Evolutionary conservation across 352 stramenopile species (phyloP), one percentile per base, ranked within the genome.

Genomic region (Phytophthora ramorum): DNA sequence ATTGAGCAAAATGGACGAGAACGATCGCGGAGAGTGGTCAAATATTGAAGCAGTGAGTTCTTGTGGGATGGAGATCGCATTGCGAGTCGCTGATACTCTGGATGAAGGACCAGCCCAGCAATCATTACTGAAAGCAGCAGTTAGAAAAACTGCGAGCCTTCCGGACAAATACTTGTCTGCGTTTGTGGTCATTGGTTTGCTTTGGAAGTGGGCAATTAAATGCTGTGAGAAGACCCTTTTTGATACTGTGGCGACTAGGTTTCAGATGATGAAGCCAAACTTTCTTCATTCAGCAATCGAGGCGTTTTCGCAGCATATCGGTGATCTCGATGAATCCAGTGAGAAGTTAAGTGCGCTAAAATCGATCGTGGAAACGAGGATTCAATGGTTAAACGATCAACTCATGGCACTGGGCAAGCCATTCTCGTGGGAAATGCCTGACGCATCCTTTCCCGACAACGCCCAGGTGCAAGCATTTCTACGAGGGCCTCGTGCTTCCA

Each of bases 381-480:
- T 49, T n/a, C 34, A 69, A 19, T 73, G 65, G 65, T 4, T 69
- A 17, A 34, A 49, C 6, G 43, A 40, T 30, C 62, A 66, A 30
- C 58, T 66, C 24, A 40, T 8, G 8, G 17, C 22, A 8, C 37
- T 70, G 17, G 62, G 40, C 9, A 58, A 65, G 38, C 55, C 62
- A 7, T 70, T 66, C 17, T 65, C 54, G 24, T 70, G 62, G 62
- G n/a, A 55, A 28, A 65, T 70, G 62, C 54, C 54, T 32, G 30
- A 37, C 16, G 54, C 62, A 3, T 41, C 41, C 1, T 59, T 60
- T 26, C 47, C 38, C 12, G 58, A 65, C 5, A 48, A 50, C 8
- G 32, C 3, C 4, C 6, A 63, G 7, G 32, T 70, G 13, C 5
- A 70, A 46, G 20, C 8, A 16, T 65, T 70, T 60, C 30, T 70